Percentiles rank a stretch among this genome's conserved stretches.
phyloP scores from a whole-genome alignment of 2,329 filamentous ascomycete species.

The Elsinoe arachidis region DNA sequence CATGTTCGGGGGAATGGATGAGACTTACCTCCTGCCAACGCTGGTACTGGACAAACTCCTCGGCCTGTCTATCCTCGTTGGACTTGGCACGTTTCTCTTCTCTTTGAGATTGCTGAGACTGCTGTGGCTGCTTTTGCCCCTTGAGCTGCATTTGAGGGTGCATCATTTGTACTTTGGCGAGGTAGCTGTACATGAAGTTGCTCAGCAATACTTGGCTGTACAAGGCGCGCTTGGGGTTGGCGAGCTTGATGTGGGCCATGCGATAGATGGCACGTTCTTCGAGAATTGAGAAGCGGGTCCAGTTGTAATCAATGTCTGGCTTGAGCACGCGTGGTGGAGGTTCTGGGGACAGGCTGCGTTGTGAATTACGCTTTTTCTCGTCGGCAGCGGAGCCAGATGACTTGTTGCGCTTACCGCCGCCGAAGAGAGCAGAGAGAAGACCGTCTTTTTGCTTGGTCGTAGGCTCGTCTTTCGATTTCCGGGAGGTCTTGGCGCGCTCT shows the following conservation, averaged over 20 bases:
- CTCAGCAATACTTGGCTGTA: constrained; percentile 93
- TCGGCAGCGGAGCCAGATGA: constrained; percentile 37
- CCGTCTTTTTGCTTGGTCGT: constrained; percentile 70
- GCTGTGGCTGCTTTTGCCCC: constrained; percentile 50
- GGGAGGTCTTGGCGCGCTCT: constrained; percentile 72
- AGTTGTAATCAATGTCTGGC: constrained; percentile 90
- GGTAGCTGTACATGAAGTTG: constrained; percentile 99
- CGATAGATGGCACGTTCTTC: constrained; percentile 96
- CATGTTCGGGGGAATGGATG: not conserved
- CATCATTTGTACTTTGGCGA: constrained; percentile 98
- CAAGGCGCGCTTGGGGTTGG: constrained; percentile 85
- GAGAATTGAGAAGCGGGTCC: constrained; percentile 88
- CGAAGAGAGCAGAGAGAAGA: constrained; percentile 89
- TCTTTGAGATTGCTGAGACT: constrained; percentile 29
- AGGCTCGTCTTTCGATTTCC: constrained; percentile 40
- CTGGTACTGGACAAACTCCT: constrained; percentile 30
- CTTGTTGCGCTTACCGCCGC: constrained; percentile 56
- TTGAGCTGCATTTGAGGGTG: constrained; percentile 91
- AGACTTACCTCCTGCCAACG: constrained; percentile 31
- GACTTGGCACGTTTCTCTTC: constrained; percentile 25
- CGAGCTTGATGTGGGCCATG: constrained; percentile 97
- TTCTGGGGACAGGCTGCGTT: constrained; percentile 72
- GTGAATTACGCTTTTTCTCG: constrained; percentile 58
- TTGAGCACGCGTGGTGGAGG: constrained; percentile 63
- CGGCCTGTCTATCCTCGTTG: constrained; percentile 19